Evolutionary conservation across 2,329 filamentous ascomycete species (phyloP), one percentile per base, ranked within the genome.

Genomic region (Fusarium citri): DNA sequence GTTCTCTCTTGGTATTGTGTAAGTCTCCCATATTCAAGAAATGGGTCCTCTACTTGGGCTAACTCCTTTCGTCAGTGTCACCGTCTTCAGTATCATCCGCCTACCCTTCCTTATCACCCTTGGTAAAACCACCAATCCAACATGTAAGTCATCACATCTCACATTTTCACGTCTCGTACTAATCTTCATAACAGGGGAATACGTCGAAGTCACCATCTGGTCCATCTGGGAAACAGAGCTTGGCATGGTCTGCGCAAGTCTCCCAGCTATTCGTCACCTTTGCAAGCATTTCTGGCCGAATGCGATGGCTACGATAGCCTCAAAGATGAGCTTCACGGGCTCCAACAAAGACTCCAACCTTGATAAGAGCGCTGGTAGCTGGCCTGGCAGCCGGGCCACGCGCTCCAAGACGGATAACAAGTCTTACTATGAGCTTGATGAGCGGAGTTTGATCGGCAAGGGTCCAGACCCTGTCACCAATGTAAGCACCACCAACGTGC

Each of bases 221-320:
- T 72, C 69, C 2, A 72, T 72, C 34, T 72, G 69, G 69, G 69
- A 72, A 22, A 72, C 69, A 3, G 69, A 72, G 31, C 56, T 72
- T 12, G 69, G 69, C 37, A 72, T 72, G 66, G 56, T 72, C 4
- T 72, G 69, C 9, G 69, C 69, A 12, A 70, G 69, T 49, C 47
- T 72, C 3, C 69, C 69, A 2, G 69, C 69, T 10, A 72, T 72
- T 20, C 66, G 69, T 3, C 69, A 72, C 18, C 69, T 72, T 10
- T 64, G 58, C 66, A 72, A 72, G 56, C 66, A 72, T 42, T 25
- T 72, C 22, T 72, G 62, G 58, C 69, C 69, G 11, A 70, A 72
- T 41, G 69, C 69, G 8, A 64, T 72, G 66, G 43, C 58, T 58
- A 72, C 69, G 8, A 72, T 72, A 47, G 66, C 66, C 8, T 54